A percentile compares a stretch with the other conserved stretches of the same genome.
phyloP scores from a whole-genome alignment of 73 alveolate species.

The Paramecium primaurelia region DNA sequence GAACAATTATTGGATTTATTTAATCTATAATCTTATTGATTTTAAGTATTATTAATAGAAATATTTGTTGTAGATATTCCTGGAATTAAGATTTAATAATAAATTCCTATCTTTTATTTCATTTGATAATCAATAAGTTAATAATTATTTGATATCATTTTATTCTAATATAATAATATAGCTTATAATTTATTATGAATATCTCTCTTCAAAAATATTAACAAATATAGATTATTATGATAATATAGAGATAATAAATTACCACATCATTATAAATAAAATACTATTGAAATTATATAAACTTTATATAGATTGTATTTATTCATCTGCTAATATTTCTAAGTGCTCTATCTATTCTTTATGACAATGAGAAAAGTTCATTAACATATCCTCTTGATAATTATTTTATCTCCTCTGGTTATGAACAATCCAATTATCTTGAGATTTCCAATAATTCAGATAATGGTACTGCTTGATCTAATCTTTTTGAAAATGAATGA shows the following conservation, averaged over 20 bases:
- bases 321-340: background rate
- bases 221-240: background rate
- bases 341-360: background rate
- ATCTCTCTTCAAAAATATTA: too few relatives aligned
- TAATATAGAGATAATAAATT: too few relatives aligned
- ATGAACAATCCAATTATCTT: background rate
- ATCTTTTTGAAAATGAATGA: background rate
- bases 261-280: background rate
- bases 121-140: too few relatives aligned
- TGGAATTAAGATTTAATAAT: too few relatives aligned
- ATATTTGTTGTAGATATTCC: too few relatives aligned
- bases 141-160: too few relatives aligned
- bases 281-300: background rate
- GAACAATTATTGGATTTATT: too few relatives aligned
- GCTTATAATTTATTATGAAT: too few relatives aligned
- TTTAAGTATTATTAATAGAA: too few relatives aligned
- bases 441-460: background rate
- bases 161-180: too few relatives aligned
- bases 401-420: background rate
- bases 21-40: too few relatives aligned
- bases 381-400: conserved; percentile 23
- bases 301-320: background rate
- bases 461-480: background rate
- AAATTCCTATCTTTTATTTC: too few relatives aligned
- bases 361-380: background rate